Percentiles rank a stretch among this genome's conserved stretches.
These are phyloP conservation scores for Ustilago nuda DNA, from an alignment of 1,284 basidiomycete genomes.

Conservation along the genomic window DNA sequence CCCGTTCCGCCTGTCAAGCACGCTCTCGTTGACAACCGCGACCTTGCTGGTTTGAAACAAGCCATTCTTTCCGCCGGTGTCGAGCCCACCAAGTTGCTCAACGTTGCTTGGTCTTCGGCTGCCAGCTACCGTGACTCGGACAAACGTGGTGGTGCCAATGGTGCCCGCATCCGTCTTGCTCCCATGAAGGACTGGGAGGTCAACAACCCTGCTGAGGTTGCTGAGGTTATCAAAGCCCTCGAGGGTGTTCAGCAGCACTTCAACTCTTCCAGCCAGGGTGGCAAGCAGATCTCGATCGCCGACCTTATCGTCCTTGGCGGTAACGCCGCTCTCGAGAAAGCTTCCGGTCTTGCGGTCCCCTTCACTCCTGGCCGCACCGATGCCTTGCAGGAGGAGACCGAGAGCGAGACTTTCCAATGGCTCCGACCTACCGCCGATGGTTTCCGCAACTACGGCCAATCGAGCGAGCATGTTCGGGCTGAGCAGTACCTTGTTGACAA, in stretches of 20 bases:
- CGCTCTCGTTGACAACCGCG: constrained; percentile 41
- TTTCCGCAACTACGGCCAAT: constrained; percentile 42
- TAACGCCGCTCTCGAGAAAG: constrained; percentile 49
- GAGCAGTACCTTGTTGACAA: constrained; percentile 47
- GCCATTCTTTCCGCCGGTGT: constrained; percentile 40
- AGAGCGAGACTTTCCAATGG: constrained; percentile 36
- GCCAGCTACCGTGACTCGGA: constrained; percentile 40
- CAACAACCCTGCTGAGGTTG: constrained; percentile 41
- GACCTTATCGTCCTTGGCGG: constrained; percentile 44
- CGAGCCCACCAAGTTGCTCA: constrained; percentile 44
- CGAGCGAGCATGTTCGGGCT: constrained; percentile 37
- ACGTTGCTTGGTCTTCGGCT: constrained; percentile 40
- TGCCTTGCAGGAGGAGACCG: constrained; percentile 40
- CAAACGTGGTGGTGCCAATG: constrained; percentile 51
- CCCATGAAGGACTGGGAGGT: constrained; percentile 51
- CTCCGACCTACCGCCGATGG: constrained; percentile 43
- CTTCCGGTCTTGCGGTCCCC: constrained; percentile 40
- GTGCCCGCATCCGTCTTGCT: constrained; percentile 41
- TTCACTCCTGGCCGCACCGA: constrained; percentile 47
- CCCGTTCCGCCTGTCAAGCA: constrained; percentile 30
- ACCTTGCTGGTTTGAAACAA: constrained; percentile 44
- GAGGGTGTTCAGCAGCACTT: constrained; percentile 48
- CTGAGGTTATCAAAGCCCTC: constrained; percentile 41
- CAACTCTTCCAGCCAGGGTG: constrained; percentile 40
- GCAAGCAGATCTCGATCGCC: constrained; percentile 48